phyloP scores from a whole-genome alignment of 73 alveolate genomes.

The Paramecium primaurelia region DNA sequence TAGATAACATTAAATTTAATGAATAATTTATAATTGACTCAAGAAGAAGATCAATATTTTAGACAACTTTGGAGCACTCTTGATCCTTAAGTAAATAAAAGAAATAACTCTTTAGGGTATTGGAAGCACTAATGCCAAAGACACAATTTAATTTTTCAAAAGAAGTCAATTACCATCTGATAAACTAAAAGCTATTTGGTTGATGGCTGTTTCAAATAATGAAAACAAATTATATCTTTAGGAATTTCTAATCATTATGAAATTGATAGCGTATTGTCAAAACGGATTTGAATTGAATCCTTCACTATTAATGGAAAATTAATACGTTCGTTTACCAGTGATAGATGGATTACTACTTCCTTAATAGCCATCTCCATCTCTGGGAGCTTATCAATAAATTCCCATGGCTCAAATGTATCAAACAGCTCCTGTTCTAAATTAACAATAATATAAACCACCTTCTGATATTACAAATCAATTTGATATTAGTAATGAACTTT shows the following conservation, averaged over 20 bases:
- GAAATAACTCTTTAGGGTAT: not conserved
- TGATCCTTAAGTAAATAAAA: not conserved
- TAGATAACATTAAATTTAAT: not conserved
- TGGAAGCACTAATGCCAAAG: not conserved
- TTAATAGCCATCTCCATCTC: not conserved
- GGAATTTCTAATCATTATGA: not conserved
- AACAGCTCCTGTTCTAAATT: not conserved
- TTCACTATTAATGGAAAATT: not conserved
- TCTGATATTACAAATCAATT: not conserved
- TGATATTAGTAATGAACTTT: not conserved
- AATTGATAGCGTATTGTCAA: not conserved
- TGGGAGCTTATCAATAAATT: not conserved
- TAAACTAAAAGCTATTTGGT: not conserved
- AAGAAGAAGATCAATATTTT: not conserved
- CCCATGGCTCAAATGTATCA: not conserved
- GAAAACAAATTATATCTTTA: not conserved
- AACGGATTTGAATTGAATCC: not conserved
- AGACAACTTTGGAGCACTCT: not conserved
- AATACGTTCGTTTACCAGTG: constrained; percentile 5
- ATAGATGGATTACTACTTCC: constrained; percentile 14
- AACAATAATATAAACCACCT: not conserved
- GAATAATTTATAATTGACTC: not conserved
- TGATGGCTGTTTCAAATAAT: not conserved
- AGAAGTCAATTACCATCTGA: not conserved
- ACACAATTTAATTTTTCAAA: not conserved